Conservation (phyloP, 2,329 filamentous ascomycete species). For the Pestalotiopsis sp. region DNA sequence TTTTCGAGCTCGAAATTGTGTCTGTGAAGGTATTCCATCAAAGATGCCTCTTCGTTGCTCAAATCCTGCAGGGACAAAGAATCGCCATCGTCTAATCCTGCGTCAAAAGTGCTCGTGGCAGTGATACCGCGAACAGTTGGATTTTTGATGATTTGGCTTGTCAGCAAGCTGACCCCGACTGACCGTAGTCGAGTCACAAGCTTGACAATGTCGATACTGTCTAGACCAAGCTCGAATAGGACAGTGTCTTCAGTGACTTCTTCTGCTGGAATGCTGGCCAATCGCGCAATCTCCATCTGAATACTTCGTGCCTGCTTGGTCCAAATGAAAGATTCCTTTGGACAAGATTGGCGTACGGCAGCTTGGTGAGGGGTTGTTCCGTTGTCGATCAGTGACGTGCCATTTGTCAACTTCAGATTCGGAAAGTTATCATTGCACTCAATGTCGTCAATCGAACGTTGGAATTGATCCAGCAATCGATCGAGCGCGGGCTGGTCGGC, state of each 20-base stretch:
- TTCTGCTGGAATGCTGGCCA: constrained; percentile 57
- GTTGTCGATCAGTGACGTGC: background rate
- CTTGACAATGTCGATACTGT: constrained; percentile 92
- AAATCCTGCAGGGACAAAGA: constrained; percentile 18
- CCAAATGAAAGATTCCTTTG: constrained; percentile 58
- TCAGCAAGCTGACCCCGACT: constrained; percentile 60
- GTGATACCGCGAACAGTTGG: constrained; percentile 70
- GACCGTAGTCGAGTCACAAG: constrained; percentile 73
- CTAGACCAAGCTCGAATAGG: constrained; percentile 81
- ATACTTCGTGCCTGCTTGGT: constrained; percentile 54
- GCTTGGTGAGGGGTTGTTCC: background rate
- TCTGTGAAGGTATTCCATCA: constrained; percentile 41
- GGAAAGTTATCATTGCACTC: constrained; percentile 12
- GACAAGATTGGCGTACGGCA: background rate
- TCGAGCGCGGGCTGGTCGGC: constrained; percentile 35
- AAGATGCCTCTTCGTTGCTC: constrained; percentile 29
- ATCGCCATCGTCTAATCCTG: background rate
- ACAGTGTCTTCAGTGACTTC: constrained; percentile 62
- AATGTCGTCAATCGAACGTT: constrained; percentile 31
- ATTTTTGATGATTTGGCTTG: constrained; percentile 77
- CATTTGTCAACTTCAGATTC: background rate
- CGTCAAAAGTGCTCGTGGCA: constrained; percentile 1
- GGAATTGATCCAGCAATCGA: constrained; percentile 43
- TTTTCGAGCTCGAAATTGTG: constrained; percentile 36
- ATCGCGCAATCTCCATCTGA: constrained; percentile 62